phyloP scores from a whole-genome alignment of 106 monocot species.

The Acanthochlamys bracteata region DNA sequence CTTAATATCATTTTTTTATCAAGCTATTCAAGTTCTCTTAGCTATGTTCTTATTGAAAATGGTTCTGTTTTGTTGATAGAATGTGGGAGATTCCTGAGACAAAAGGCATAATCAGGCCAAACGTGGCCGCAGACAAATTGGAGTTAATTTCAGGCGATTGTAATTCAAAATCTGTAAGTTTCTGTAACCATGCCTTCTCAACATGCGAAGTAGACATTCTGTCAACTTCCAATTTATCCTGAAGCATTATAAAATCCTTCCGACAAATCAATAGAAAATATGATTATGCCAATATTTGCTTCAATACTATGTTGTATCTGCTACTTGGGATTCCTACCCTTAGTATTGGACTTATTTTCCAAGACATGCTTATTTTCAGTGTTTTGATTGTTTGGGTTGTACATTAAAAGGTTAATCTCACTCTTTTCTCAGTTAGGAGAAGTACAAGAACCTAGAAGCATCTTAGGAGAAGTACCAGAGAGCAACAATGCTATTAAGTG shows the following conservation, averaged over 20 bases:
- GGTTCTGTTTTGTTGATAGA: constrained; percentile 3
- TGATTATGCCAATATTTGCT: too few relatives aligned
- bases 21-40: neutral
- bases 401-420: too few relatives aligned
- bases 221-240: too few relatives aligned
- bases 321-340: too few relatives aligned
- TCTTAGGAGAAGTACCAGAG: constrained; percentile 16
- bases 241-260: too few relatives aligned
- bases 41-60: too few relatives aligned
- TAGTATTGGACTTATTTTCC: too few relatives aligned
- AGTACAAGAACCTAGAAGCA: constrained; percentile 10
- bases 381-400: too few relatives aligned
- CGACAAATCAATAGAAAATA: too few relatives aligned
- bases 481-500: constrained; percentile 23
- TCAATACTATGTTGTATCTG: too few relatives aligned
- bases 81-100: constrained; percentile 27
- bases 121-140: constrained; percentile 6
- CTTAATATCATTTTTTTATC: neutral
- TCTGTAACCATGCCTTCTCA: neutral
- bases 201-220: too few relatives aligned
- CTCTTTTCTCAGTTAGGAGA: constrained; percentile 15
- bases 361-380: neutral
- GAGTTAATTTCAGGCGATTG: constrained; percentile 12
- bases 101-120: constrained; percentile 6
- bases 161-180: constrained; percentile 17